These are phyloP conservation scores for Cytospora mali DNA, from an alignment of 2,329 filamentous ascomycete species.

Conservation along the genomic window DNA sequence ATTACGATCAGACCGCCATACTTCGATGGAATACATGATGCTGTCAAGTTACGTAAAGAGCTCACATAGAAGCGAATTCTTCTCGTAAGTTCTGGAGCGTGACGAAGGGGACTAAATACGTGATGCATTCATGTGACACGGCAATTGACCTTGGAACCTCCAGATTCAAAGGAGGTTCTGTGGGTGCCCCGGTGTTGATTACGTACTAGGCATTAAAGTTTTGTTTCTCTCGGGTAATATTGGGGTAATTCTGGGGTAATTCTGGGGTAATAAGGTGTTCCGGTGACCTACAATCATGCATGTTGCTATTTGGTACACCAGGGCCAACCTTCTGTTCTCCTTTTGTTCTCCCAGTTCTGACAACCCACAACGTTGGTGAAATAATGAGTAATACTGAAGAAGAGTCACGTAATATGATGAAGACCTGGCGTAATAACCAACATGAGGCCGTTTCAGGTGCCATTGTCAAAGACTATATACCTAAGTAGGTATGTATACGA, in stretches of 20 bases:
- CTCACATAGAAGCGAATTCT: slow-evolving; percentile 2
- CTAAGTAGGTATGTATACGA: no score
- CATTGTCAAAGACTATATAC: no score
- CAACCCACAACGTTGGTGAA: no score
- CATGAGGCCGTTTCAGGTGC: no score
- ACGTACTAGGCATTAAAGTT: slow-evolving; percentile 25
- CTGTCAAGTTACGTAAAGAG: slow-evolving; percentile 25
- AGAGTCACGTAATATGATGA: no score
- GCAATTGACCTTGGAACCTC: background rate
- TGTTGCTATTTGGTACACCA: slow-evolving; percentile 12
- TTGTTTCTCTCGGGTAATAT: slow-evolving; percentile 25
- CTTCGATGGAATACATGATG: slow-evolving; percentile 10
- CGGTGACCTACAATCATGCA: slow-evolving; percentile 17
- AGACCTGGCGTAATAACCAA: no score
- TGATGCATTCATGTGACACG: slow-evolving; percentile 18
- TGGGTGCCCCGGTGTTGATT: slow-evolving; percentile 22
- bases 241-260: slow-evolving; percentile 29
- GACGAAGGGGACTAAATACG: slow-evolving; percentile 4
- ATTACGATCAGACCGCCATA: slow-evolving; percentile 14
- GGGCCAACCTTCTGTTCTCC: no score
- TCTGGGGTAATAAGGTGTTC: slow-evolving; percentile 23
- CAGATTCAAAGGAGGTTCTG: slow-evolving; percentile 1
- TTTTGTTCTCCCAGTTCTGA: background rate
- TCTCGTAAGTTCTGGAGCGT: slow-evolving; percentile 2
- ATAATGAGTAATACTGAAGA: no score